phyloP scores from a whole-genome alignment of 2,329 filamentous ascomycete species.

The Ceratocystis destructans region DNA sequence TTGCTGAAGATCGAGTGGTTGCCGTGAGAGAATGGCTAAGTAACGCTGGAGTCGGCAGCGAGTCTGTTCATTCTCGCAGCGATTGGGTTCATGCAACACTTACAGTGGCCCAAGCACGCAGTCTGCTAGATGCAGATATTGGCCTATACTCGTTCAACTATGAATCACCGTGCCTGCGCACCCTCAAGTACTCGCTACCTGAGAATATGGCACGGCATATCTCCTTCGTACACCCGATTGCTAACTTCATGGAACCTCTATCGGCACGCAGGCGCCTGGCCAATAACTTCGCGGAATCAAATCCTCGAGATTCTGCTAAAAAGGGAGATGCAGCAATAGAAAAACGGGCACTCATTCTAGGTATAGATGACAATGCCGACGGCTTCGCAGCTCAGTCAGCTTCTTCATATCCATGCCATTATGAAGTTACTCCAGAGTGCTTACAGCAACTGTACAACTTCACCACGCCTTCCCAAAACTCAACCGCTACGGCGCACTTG shows the following conservation, averaged over 20 bases:
- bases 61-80: slow-evolving; percentile 24
- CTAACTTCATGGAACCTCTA: slow-evolving; percentile 36
- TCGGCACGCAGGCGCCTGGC: slow-evolving; percentile 1
- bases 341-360: slow-evolving; percentile 17
- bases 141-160: slow-evolving; percentile 32
- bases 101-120: slow-evolving; percentile 29
- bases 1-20: slow-evolving; percentile 26
- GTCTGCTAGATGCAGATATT: slow-evolving; percentile 29
- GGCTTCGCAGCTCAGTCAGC: slow-evolving; percentile 9
- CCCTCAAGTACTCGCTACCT: slow-evolving; percentile 34
- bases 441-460: slow-evolving; percentile 36
- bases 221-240: slow-evolving; percentile 35
- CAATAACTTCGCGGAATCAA: slow-evolving; percentile 21
- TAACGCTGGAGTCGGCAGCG: slow-evolving; percentile 27
- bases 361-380: slow-evolving; percentile 21
- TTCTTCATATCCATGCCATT: slow-evolving; percentile 24
- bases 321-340: slow-evolving; percentile 15
- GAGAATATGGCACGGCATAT: slow-evolving; percentile 28
- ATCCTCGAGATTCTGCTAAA: slow-evolving; percentile 21
- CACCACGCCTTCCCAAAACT: slow-evolving; percentile 24
- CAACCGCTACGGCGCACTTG: slow-evolving; percentile 25
- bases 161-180: slow-evolving; percentile 30
- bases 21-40: slow-evolving; percentile 32
- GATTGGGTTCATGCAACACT: slow-evolving; percentile 33
- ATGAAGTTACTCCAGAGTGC: slow-evolving; percentile 29